Percentiles rank a stretch among this genome's conserved stretches.
Conservation (phyloP, 202 grass and related monocot genomes). For the Brachypodium distachyon region DNA sequence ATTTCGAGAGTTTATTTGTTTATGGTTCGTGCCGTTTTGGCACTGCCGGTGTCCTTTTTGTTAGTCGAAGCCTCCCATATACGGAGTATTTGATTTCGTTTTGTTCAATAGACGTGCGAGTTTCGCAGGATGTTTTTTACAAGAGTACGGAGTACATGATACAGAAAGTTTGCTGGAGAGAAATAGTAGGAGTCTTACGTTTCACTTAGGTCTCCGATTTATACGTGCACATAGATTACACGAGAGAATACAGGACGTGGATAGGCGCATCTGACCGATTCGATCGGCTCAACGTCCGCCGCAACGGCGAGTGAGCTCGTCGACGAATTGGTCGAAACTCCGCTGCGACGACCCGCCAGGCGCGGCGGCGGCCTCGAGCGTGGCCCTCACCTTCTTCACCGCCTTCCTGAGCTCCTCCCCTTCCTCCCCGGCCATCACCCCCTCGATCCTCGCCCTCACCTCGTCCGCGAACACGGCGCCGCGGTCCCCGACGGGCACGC, state of each 20-base stretch:
- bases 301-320: conserved; percentile 29
- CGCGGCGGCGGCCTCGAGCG: conserved; percentile 19
- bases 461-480: conserved; percentile 22
- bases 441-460: conserved; percentile 23
- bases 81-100: no score
- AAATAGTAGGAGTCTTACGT: no score
- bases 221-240: not conserved
- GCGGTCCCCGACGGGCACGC: conserved; percentile 27
- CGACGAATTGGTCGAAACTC: conserved; percentile 42
- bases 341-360: conserved; percentile 35
- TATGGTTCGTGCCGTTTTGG: no score
- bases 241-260: not conserved
- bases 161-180: no score
- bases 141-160: no score
- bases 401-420: conserved; percentile 10
- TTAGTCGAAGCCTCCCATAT: no score
- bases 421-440: conserved; percentile 31
- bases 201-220: no score
- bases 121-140: no score
- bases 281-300: not conserved
- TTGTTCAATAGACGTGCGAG: no score
- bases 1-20: no score
- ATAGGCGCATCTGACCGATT: no score
- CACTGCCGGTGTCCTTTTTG: no score
- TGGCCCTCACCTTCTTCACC: conserved; percentile 26